Evolutionary conservation across 345 rosid species (phyloP), one percentile per base, ranked within the genome.

Genomic region (Adansonia digitata): DNA sequence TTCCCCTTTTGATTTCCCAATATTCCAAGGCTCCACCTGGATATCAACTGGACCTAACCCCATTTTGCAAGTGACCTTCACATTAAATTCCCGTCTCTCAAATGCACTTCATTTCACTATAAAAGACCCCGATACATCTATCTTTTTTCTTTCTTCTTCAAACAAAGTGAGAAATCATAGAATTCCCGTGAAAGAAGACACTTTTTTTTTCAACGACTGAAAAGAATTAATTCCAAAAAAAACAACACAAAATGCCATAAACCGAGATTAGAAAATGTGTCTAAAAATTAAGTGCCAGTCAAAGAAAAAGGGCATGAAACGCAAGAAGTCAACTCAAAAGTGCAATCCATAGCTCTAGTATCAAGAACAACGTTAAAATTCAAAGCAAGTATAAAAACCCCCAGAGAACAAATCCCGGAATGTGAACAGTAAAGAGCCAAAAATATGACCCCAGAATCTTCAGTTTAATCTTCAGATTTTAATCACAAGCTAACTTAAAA

Each of bases 31-130:
- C 73, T 52, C 78, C 48, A 56, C 80, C 42, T 73, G 26, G 24
- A 75, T 17, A 51, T 77, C 65, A n/a, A 67, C 77, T 73, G 69
- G 75, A 71, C 75, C 80, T 72, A 76, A 34, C 37, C 71, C 87
- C 87, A 81, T 79, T 35, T 43, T 45, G 24, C 68, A 35, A 62
- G 14, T 9, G 35, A 18, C 53, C 22, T 68, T 64, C 69, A 64
- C 22, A 39, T 48, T 64, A 64, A 39, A 64, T 64, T 35, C 26
- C 26, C 48, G 20, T n/a, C 5, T 35, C 69, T 64, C 26, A 15
- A 46, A 67, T 45, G 26, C 67, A 45, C 72, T 29, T 45, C 56
- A 68, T 68, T 45, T 45, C 37, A 15, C 56, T 53, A 27, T 5
- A 45, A 43, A 45, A 45, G 34, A 68, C 35, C 35, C 26, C 35